Percentiles rank a stretch among this genome's conserved stretches.
phyloP scores from a whole-genome alignment of 2,329 filamentous ascomycete genomes.

The Curvularia spicifera region DNA sequence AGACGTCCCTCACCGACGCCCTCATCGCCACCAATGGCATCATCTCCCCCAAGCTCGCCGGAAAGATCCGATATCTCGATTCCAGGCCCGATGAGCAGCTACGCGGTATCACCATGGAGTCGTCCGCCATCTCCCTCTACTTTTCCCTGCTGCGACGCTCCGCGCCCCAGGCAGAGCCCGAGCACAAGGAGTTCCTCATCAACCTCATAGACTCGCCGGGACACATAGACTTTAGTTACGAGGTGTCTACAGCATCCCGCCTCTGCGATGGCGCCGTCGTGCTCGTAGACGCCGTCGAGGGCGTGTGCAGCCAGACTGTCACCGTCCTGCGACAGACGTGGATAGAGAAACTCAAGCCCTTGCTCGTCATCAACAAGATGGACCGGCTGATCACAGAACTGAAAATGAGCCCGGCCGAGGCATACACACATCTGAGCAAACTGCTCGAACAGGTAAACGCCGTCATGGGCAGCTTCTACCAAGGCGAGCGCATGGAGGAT shows the following conservation, averaged over 20 bases:
- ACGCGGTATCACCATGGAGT: conserved; percentile 99
- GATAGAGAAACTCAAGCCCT: conserved; percentile 92
- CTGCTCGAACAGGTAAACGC: conserved; percentile 96
- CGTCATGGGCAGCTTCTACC: conserved; percentile 95
- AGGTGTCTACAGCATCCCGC: conserved; percentile 93
- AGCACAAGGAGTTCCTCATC: conserved; percentile 88
- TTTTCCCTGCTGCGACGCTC: conserved; percentile 87
- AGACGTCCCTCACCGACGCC: conserved; percentile 95
- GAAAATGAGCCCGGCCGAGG: conserved; percentile 89
- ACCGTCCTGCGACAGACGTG: conserved; percentile 94
- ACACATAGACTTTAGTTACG: conserved; percentile 98
- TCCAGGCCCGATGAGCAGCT: conserved; percentile 95
- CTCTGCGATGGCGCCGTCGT: conserved; percentile 95
- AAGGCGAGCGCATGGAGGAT: conserved; percentile 98
- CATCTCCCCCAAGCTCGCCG: conserved; percentile 95
- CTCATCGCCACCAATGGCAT: conserved; percentile 98
- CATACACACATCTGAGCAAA: conserved; percentile 86
- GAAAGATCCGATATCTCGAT: conserved; percentile 97
- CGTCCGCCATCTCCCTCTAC: conserved; percentile 93
- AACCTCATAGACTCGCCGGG: conserved; percentile 98
- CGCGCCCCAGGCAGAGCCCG: conserved; percentile 69
- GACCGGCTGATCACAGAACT: conserved; percentile 92
- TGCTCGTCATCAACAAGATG: conserved; percentile 98
- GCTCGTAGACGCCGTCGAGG: conserved; percentile 94
- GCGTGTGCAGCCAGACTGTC: conserved; percentile 97